Base-by-base conservation (phyloP, 306 rosid species). In the Begonia loranthoides region DNA sequence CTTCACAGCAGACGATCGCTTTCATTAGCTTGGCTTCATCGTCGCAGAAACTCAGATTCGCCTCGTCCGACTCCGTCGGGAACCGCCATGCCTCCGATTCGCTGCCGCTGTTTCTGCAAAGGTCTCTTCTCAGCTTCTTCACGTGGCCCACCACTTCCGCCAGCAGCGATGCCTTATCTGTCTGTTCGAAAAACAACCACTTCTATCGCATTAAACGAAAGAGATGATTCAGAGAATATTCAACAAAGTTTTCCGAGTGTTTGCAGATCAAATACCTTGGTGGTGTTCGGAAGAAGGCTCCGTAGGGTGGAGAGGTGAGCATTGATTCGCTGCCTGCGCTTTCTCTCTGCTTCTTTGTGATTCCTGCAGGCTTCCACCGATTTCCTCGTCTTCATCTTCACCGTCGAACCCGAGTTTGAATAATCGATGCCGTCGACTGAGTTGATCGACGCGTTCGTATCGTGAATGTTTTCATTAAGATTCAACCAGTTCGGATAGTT, bases 261-360 rank as follows among this genome's bases (percentile, higher is more conserved):
- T 28, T 28, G 36, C 36, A 28, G 5, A 28, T 28, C 36, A 5
- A 28, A 5, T 45, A 85, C 97, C 82, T 76, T 82, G 49, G 78
- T 58, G 60, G 84, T 28, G 65, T 65, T 75, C 6, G 95, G 97
- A 34, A 89, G 87, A 55, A 89, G 87, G 45, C 93, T 55, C 12
- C 97, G 93, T 5, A 89, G 75, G 46, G 89, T 79, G 56, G 89
- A 69, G 73, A 89, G 88, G 60, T 84, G 97, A 54, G 80, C 56
- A 65, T 89, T 89, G 87, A 84, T 89, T 62, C 97, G 66, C 62
- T 89, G 90, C 62, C 97, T 62, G 73, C 97, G 95, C 56, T 87
- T 75, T 68, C 93, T 84, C 73, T 89, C 97, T 0, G 93, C 89
- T 60, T 89, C 97, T 76, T 83, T 82, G 65, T 84, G 97, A 60